These are phyloP conservation scores for Xylaria acuta DNA, from an alignment of 495 filamentous ascomycete genomes.

Conservation along the genomic window DNA sequence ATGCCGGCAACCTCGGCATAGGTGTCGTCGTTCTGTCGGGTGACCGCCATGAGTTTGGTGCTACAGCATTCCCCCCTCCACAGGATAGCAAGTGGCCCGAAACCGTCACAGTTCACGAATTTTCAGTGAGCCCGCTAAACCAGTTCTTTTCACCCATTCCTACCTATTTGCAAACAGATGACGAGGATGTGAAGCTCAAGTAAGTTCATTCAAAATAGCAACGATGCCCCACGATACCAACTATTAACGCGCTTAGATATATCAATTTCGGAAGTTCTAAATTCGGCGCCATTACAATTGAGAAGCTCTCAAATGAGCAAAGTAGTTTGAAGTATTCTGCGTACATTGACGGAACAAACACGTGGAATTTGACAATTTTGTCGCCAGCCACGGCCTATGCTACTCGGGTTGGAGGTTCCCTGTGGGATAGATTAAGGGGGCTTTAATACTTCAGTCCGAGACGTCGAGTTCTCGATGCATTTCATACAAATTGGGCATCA, in stretches of 20 bases:
- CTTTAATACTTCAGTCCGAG: conserved; percentile 11
- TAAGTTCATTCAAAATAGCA: conserved; percentile 44
- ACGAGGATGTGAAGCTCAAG: conserved; percentile 80
- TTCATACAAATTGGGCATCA: background rate
- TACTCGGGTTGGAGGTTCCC: conserved; percentile 39
- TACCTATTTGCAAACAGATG: conserved; percentile 79
- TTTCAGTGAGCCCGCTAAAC: conserved; percentile 83
- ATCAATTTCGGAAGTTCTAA: conserved; percentile 88
- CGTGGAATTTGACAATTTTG: conserved; percentile 71
- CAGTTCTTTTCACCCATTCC: conserved; percentile 92
- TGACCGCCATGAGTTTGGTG: conserved; percentile 93
- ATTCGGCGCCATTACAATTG: conserved; percentile 87
- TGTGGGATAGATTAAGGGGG: conserved; percentile 49
- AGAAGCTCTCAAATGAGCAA: conserved; percentile 64
- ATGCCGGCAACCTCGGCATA: conserved; percentile 69
- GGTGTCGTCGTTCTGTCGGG: conserved; percentile 87
- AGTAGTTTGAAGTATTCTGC: conserved; percentile 79
- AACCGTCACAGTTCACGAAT: conserved; percentile 76
- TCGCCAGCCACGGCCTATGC: conserved; percentile 50
- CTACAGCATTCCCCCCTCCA: conserved; percentile 84
- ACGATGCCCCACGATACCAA: background rate
- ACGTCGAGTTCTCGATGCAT: background rate
- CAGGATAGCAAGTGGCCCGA: conserved; percentile 60
- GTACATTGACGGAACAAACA: conserved; percentile 78
- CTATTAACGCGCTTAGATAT: conserved; percentile 58